Base-by-base conservation (phyloP, 2,329 filamentous ascomycete genomes). In the Pseudogymnoascus sp. region DNA sequence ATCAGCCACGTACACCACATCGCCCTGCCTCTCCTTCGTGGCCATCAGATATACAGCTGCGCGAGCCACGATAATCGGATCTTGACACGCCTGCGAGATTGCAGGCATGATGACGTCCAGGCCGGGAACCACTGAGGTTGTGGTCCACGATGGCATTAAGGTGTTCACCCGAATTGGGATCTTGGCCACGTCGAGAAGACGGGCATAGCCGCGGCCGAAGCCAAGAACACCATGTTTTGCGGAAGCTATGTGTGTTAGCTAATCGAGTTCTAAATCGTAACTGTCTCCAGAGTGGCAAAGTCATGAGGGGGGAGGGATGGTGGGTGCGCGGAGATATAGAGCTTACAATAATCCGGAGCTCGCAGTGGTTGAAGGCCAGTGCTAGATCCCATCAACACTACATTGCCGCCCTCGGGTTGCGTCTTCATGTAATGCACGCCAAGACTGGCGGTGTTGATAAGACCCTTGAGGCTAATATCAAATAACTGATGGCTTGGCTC, bases 161-260 rank as follows among this genome's bases (percentile, higher is more conserved):
- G 74, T 77, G 71, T 86, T 86, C 58, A 85, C 68, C 12, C 82
- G 78, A 43, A 85, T 77, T 1, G 79, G 77, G 1, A 79, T 63
- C 16, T 67, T 63, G 9, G 73, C 70, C 2, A 65, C 65, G 11
- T 67, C 64, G 2, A 81, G 64, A 3, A 76, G 69, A 2, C 71
- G 69, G 1, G 75, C 68, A 8, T 82, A 70, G 2, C 78, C 77
- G 28, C 81, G 76, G 20, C 80, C 74, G 60, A 82, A 77, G 2
- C 82, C 82, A 0, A 84, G 64, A 0, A 82, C 77, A 20, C 76
- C 82, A 60, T 83, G 79, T 62, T 85, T 85, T 28, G 81, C 72
- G 1, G 78, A 76, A 1, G 77, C 77, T 78, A 57, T 61, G 18
- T 25, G 0, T 63, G 60, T 67, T 3, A 64, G 59, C 5, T 12